These are phyloP conservation scores for Paraphaeosphaeria sporulosa DNA, from an alignment of 2,329 filamentous ascomycete species.

Conservation along the genomic window DNA sequence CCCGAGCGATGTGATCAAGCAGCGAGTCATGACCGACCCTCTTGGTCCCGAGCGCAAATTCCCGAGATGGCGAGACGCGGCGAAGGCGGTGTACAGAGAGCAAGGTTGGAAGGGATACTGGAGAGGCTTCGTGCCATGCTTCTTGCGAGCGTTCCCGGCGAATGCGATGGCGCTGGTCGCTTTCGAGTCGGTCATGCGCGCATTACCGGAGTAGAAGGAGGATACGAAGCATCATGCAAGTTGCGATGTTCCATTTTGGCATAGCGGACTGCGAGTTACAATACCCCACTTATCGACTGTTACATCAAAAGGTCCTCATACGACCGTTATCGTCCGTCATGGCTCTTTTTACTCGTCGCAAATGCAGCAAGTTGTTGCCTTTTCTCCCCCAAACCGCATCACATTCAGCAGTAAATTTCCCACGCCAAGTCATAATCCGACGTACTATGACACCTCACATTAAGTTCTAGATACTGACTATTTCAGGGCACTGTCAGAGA, in stretches of 20 bases:
- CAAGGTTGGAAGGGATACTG: constrained; percentile 83
- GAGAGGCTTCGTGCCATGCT: constrained; percentile 91
- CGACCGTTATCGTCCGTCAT: not conserved
- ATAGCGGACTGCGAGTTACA: not conserved
- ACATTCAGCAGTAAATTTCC: too few species aligned
- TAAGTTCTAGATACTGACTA: too few species aligned
- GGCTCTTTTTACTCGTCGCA: not conserved
- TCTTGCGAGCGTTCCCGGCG: constrained; percentile 90
- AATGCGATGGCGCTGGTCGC: constrained; percentile 93
- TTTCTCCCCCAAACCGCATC: too few species aligned
- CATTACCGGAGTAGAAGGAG: constrained; percentile 38
- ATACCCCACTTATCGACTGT: not conserved
- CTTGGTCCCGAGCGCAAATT: constrained; percentile 72
- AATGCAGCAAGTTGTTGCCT: not conserved
- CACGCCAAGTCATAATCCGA: too few species aligned
- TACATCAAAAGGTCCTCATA: not conserved
- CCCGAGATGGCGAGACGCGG: constrained; percentile 80
- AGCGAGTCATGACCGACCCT: constrained; percentile 95
- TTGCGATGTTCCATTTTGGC: not conserved
- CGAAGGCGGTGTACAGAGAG: constrained; percentile 77
- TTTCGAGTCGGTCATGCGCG: constrained; percentile 90
- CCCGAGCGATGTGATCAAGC: constrained; percentile 92
- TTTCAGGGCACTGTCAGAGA: too few species aligned
- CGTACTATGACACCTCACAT: too few species aligned
- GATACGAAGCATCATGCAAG: not conserved